phyloP scores from a whole-genome alignment of 106 monocot genomes.

The Acanthochlamys bracteata region DNA sequence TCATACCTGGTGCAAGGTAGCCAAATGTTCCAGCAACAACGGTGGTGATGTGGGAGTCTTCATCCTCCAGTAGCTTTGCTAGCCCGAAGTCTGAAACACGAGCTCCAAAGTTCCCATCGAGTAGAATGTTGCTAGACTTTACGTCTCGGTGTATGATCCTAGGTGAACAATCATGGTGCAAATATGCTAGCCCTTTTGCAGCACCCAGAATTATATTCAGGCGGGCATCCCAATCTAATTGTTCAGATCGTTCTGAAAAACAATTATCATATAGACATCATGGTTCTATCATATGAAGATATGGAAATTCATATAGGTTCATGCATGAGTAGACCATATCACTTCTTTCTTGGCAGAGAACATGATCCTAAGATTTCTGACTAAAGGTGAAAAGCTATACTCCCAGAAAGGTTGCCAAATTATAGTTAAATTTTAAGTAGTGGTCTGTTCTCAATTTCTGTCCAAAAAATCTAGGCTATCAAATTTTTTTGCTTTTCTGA shows the following conservation, averaged over 20 bases:
- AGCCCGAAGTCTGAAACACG: conserved; percentile 97
- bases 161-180: conserved; percentile 98
- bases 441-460: too few relatives aligned
- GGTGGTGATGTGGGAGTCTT: conserved; percentile 93
- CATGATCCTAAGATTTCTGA: too few relatives aligned
- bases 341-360: too few relatives aligned
- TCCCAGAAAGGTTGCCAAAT: too few relatives aligned
- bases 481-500: too few relatives aligned
- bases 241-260: conserved; percentile 72
- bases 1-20: conserved; percentile 93
- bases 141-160: conserved; percentile 98
- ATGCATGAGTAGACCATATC: too few relatives aligned
- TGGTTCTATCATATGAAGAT: neutral
- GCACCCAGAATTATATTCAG: conserved; percentile 91
- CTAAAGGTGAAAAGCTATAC: too few relatives aligned
- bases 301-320: neutral
- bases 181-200: conserved; percentile 89
- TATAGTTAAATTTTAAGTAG: too few relatives aligned
- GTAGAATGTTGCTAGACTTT: conserved; percentile 94
- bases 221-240: conserved; percentile 91
- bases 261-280: conserved; percentile 3
- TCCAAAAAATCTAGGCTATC: too few relatives aligned
- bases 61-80: conserved; percentile 89
- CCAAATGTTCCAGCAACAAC: conserved; percentile 98
- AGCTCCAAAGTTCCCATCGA: conserved; percentile 90